These are phyloP conservation scores for Amanita rimosa DNA, from an alignment of 768 basidiomycete species.

Conservation along the genomic window DNA sequence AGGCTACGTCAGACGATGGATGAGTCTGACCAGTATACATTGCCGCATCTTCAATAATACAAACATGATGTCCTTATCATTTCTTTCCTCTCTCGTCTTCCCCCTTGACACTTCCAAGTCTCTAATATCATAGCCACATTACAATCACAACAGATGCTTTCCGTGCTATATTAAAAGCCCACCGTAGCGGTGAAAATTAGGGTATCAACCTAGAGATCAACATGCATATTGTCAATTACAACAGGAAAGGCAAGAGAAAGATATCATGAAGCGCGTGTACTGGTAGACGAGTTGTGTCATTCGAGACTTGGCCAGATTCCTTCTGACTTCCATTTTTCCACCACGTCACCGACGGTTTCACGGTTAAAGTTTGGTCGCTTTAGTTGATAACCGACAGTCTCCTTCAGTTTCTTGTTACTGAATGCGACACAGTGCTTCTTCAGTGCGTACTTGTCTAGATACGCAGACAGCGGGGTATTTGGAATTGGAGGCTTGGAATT, in stretches of 20 bases:
- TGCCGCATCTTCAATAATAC: too few species aligned
- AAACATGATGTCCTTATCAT: too few species aligned
- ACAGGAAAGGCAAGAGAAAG: not conserved
- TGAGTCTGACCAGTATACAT: too few species aligned
- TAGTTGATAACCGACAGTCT: constrained; percentile 58
- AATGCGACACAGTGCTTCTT: constrained; percentile 61
- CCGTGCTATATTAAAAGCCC: not conserved
- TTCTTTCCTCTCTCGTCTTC: too few species aligned
- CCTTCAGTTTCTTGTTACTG: constrained; percentile 63
- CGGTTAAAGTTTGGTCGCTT: constrained; percentile 51
- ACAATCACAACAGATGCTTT: not conserved
- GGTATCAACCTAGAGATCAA: not conserved
- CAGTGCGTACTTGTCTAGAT: constrained; percentile 66
- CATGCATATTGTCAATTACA: not conserved
- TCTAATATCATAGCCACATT: too few species aligned
- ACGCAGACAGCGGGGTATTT: constrained; percentile 64
- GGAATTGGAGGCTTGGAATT: constrained; percentile 60
- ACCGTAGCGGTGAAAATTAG: not conserved
- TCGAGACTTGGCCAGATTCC: constrained; percentile 40
- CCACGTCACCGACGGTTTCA: constrained; percentile 52
- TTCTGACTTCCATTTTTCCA: constrained; percentile 76
- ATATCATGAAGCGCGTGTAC: not conserved
- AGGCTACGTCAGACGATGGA: too few species aligned
- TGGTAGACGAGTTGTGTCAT: constrained; percentile 6
- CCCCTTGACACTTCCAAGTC: too few species aligned